These are phyloP conservation scores for Hortaea werneckii DNA, from an alignment of 2,329 filamentous ascomycete species.

Conservation along the genomic window DNA sequence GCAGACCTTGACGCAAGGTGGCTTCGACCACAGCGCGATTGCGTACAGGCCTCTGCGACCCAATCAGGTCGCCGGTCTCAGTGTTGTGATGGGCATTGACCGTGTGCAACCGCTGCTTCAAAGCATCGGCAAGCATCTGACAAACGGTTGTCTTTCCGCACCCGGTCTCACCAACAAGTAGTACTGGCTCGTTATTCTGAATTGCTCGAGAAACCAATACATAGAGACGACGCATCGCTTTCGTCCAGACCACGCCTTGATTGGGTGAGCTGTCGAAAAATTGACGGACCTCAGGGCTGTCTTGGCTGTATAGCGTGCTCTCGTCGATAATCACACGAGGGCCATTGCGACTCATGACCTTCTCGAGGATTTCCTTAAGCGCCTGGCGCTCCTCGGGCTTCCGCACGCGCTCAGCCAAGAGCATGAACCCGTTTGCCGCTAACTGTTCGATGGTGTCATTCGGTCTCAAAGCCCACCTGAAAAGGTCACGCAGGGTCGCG, in stretches of 20 bases:
- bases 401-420: slow-evolving; percentile 88
- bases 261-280: slow-evolving; percentile 32
- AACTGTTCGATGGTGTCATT: slow-evolving; percentile 82
- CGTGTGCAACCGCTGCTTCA: slow-evolving; percentile 66
- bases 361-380: slow-evolving; percentile 81
- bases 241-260: slow-evolving; percentile 80
- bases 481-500: slow-evolving; percentile 88
- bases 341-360: slow-evolving; percentile 57
- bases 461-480: slow-evolving; percentile 81
- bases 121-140: slow-evolving; percentile 77
- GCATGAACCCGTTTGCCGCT: slow-evolving; percentile 88
- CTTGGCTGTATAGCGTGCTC: slow-evolving; percentile 55
- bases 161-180: slow-evolving; percentile 92
- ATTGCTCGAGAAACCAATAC: slow-evolving; percentile 80
- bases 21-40: slow-evolving; percentile 68
- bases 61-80: slow-evolving; percentile 93
- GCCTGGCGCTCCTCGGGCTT: slow-evolving; percentile 75
- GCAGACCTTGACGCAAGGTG: slow-evolving; percentile 53
- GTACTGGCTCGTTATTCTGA: slow-evolving; percentile 81
- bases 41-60: slow-evolving; percentile 81
- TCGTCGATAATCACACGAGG: slow-evolving; percentile 64
- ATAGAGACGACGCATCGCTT: slow-evolving; percentile 85
- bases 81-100: slow-evolving; percentile 98
- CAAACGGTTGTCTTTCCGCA: slow-evolving; percentile 97
- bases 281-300: slow-evolving; percentile 26